Base-by-base conservation (phyloP, 2,329 filamentous ascomycete genomes). In the Helicocarpus griseus region DNA sequence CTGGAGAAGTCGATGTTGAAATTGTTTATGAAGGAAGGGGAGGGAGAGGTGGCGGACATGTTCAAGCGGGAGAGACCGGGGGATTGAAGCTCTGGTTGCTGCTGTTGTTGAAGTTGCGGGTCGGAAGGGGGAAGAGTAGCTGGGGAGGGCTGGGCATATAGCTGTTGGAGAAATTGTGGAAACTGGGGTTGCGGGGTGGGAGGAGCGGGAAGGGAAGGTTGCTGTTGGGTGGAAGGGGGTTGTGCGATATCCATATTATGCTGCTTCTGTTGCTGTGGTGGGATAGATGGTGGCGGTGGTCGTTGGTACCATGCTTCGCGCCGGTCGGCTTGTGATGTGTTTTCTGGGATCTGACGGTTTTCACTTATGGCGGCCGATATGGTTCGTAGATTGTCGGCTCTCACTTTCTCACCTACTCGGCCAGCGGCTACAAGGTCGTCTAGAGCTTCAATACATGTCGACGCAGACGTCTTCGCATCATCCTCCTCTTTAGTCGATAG, bases 1-100 rank as follows among this genome's bases (percentile, higher is more conserved):
- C 46, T 49, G 31, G 45, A 48, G 9, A 49, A 49, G 14, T 53
- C 51, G n/a, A 53, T 31, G 39, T 49, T 43, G 51, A 49, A 53
- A 24, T 19, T 39, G 19, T 50, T 26, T 24, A 44, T 22, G 13
- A 41, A 48, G 17, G 31, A 19, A n/a, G 41, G 43, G 21, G 49
- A 51, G n/a, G 41, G 43, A n/a, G 49, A 51, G 24, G 22, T 44
- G 24, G 41, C 41, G n/a, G 41, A 44, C 41, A 44, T 44, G 21
- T 24, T 19, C 5, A 51, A 21, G 39, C 26, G 49, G 28, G 40
- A 36, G 13, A 51, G 39, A 9, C 39, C 26, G 11, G 49, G 49
- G 14, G 26, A 46, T 36, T 51, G 49, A 5, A 36, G 6, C 17
- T 51, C 38, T 45, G 28, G 49, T 5, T 51, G 49, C 3, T 24